Evolutionary conservation across 495 filamentous ascomycete species (phyloP).

Genomic region (Poronia punctata): DNA sequence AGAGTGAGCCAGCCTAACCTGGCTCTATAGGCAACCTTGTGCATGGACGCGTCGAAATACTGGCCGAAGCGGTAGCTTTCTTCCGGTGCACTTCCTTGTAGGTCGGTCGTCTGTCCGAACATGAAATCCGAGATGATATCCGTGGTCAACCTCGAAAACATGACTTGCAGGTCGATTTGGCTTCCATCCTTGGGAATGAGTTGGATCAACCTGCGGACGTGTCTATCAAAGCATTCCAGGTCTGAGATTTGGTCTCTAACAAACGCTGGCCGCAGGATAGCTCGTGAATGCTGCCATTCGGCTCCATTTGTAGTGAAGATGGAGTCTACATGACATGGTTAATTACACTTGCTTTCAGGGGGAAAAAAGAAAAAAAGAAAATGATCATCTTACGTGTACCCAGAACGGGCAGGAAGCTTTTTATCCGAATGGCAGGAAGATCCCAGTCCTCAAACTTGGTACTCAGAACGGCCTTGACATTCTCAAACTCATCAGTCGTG

Average conservation of each 20-base stretch:
- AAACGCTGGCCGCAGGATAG: slow-evolving; percentile 43
- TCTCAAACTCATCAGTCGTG: slow-evolving; percentile 63
- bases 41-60: slow-evolving; percentile 33
- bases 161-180: slow-evolving; percentile 52
- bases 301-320: slow-evolving; percentile 69
- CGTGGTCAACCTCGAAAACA: slow-evolving; percentile 56
- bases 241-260: slow-evolving; percentile 45
- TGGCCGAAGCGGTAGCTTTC: slow-evolving; percentile 29
- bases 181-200: slow-evolving; percentile 28
- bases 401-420: slow-evolving; percentile 26
- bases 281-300: slow-evolving; percentile 50
- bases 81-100: slow-evolving; percentile 21
- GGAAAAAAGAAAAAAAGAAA: neutral
- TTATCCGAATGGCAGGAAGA: slow-evolving; percentile 26
- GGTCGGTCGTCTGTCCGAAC: slow-evolving; percentile 38
- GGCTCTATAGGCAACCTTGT: slow-evolving; percentile 33
- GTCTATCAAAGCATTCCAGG: slow-evolving; percentile 48
- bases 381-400: slow-evolving; percentile 16
- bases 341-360: neutral
- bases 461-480: slow-evolving; percentile 63
- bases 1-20: slow-evolving; percentile 49
- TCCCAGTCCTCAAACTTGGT: slow-evolving; percentile 58
- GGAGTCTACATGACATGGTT: slow-evolving; percentile 14
- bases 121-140: slow-evolving; percentile 65
- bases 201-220: slow-evolving; percentile 48